phyloP scores from a whole-genome alignment of 208 protist species.

The Acanthamoeba triangularis region DNA sequence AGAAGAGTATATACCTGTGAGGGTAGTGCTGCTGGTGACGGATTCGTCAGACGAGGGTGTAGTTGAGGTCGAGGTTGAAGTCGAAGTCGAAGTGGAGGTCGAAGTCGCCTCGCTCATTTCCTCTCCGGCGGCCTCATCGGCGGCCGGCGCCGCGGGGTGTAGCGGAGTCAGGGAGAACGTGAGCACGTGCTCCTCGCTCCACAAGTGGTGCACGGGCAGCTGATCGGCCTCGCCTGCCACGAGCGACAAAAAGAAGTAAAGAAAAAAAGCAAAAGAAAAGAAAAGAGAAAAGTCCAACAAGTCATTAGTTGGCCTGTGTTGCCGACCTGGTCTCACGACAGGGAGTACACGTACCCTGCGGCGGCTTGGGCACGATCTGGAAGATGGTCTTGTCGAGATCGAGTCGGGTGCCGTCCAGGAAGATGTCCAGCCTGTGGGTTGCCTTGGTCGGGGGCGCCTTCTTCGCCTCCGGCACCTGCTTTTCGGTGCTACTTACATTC shows the following conservation, averaged over 20 bases:
- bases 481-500: neutral
- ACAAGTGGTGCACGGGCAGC: conserved; percentile 16
- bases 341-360: neutral
- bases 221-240: conserved; percentile 26
- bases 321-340: too few species aligned
- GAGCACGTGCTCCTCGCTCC: conserved; percentile 31
- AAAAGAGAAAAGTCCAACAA: neutral
- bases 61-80: neutral
- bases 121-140: neutral
- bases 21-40: neutral
- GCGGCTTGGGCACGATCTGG: conserved; percentile 75
- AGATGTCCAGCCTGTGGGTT: conserved; percentile 56
- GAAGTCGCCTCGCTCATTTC: neutral
- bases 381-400: conserved; percentile 72
- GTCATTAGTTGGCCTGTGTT: neutral
- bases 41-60: neutral
- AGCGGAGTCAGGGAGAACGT: conserved; percentile 27
- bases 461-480: neutral
- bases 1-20: neutral
- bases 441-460: conserved; percentile 13
- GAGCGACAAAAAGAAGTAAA: neutral
- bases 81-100: conserved; percentile 26
- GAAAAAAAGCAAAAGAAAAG: neutral
- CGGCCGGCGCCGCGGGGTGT: neutral
- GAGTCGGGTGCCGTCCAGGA: conserved; percentile 57